Evolutionary conservation across 176 grass and related monocot species (phyloP).

Genomic region (Paspalum notatum): DNA sequence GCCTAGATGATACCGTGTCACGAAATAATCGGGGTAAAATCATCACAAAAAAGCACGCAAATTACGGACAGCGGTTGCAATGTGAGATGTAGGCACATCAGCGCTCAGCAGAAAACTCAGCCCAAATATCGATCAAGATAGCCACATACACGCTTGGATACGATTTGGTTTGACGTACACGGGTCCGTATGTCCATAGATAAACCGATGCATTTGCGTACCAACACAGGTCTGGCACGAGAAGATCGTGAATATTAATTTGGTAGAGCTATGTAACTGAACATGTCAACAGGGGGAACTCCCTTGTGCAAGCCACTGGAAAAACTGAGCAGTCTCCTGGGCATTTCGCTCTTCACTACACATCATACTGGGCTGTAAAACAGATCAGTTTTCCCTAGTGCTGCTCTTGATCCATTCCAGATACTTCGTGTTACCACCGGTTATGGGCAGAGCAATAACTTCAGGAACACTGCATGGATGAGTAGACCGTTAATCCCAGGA

Average conservation of each 20-base stretch:
- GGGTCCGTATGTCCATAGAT: not conserved
- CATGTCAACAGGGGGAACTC: not conserved
- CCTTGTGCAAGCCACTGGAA: not conserved
- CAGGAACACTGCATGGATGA: conserved; percentile 67
- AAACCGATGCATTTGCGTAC: not conserved
- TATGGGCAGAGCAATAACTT: conserved; percentile 87
- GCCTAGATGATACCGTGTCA: not conserved
- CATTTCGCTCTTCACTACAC: not conserved
- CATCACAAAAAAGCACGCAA: not conserved
- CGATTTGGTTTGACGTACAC: not conserved
- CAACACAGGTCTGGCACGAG: not conserved
- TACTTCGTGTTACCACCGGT: conserved; percentile 86
- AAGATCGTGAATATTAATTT: not conserved
- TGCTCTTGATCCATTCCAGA: conserved; percentile 89
- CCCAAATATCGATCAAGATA: not conserved
- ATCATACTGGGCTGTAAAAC: not conserved
- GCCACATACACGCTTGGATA: not conserved
- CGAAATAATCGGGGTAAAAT: not conserved
- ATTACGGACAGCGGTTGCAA: not conserved
- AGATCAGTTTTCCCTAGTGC: conserved; percentile 61
- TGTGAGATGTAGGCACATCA: not conserved
- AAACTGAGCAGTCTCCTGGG: not conserved
- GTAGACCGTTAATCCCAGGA: conserved; percentile 7
- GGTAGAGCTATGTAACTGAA: not conserved
- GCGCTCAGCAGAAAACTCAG: not conserved